Base-by-base conservation (phyloP, 768 basidiomycete genomes). In the Suillus sp. region DNA sequence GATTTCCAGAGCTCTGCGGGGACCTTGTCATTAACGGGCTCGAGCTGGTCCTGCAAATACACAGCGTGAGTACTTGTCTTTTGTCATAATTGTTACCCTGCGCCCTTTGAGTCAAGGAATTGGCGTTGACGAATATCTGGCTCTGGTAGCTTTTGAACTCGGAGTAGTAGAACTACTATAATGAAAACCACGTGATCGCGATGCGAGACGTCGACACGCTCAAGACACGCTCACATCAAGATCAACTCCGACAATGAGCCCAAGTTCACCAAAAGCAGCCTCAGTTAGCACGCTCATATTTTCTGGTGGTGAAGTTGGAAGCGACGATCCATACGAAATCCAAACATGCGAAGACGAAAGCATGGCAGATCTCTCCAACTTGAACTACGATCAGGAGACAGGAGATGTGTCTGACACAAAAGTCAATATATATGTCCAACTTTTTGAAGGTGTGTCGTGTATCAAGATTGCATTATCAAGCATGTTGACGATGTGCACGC, bases 281-380 rank as follows among this genome's bases (percentile, higher is more conserved):
- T 65, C 66, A 10, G 50, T 67, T 22, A 74, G 68, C 38, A 65
- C 72, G 9, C 74, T 75, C 35, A 71, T 77, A 34, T 75, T 77
- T 51, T 70, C 70, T 3, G 72, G 75, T 1, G 75, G 74, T 22
- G 69, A 75, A 22, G 65, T 62, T 65, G 56, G 14, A 22, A 69
- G 69, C 30, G 68, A 71, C 4, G 64, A 65, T 5, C 61, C 62
- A 22, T 32, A 22, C 18, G 25, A 60, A 62, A 65, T 43, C 16
- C 45, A n/a, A 63, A 57, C 4, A 43, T 54, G 32, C 43, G 55
- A 25, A 51, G 62, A 48, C 56, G 67, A 4, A 40, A 54, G 18
- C 43, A 65, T 58, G 63, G 65, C 27, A 16, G 48, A 30, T 18
- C 58, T 22, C 35, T 59, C 25, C 63, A 67, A 54, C 50, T 30